Base-by-base conservation (phyloP, 352 stramenopile species). In the Phytopythium aichiense region DNA sequence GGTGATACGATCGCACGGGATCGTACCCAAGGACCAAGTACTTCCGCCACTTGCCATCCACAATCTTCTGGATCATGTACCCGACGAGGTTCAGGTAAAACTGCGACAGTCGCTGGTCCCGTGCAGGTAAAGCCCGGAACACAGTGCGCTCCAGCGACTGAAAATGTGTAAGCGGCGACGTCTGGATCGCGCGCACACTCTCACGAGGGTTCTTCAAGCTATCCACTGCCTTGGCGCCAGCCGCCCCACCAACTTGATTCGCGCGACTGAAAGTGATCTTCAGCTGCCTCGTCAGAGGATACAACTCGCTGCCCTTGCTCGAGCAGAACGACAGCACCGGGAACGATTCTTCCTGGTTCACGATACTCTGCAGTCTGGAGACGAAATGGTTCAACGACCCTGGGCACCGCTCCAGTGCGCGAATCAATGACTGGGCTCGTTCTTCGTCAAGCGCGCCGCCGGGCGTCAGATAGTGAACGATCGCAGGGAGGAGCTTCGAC, bases 131-230 rank as follows among this genome's bases (percentile, higher is more conserved):
- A 33, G 71, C 88, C 2, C 82, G 78, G 31, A 81, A 85, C 40
- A 95, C 70, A 0, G 80, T 91, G 58, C 83, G 77, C 55, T 95
- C 86, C 66, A 95, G 92, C n/a, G 84, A 92, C 64, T 92, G 83
- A n/a, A 92, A 95, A 42, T 91, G 77, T 4, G 84, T 91, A 45
- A 95, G 65, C 8, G 86, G 79, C 7, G 84, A 92, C n/a, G 79
- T 71, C 23, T 91, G 74, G 18, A 94, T 88, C 20, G 77, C 73
- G 9, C 30, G 28, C 45, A 25, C 22, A 20, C 31, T 42, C 35
- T 40, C 35, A 16, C 20, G 51, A 45, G 51, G 1, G 11, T 7
- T 51, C 45, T 20, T 51, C 45, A 31, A 25, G 22, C 11, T 31
- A 4, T 31, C 22, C 45, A 31, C 4, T 9, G 8, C 12, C 22